Evolutionary conservation across 495 filamentous ascomycete species (phyloP).

Genomic region (Annulohypoxylon moriforme): DNA sequence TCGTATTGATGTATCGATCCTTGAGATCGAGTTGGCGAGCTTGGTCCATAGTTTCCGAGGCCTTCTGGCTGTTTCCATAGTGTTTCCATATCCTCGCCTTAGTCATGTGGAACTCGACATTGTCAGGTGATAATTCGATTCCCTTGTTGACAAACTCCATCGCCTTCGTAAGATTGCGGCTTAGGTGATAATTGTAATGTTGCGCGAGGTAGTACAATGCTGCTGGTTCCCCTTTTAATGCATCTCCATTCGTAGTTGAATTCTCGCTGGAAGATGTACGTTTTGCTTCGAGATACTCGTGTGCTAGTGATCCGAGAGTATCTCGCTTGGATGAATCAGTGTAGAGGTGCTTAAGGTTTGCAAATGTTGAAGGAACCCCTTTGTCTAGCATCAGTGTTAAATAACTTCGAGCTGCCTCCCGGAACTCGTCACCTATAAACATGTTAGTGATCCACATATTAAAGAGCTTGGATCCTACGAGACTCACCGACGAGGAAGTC

Average conservation of each 20-base stretch:
- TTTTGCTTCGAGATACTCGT: slow-evolving; percentile 75
- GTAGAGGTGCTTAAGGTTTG: slow-evolving; percentile 94
- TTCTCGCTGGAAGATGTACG: slow-evolving; percentile 56
- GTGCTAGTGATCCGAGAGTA: slow-evolving; percentile 77
- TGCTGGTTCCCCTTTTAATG: slow-evolving; percentile 76
- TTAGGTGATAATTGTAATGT: slow-evolving; percentile 93
- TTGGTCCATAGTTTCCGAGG: slow-evolving; percentile 87
- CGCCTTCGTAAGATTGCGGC: slow-evolving; percentile 84
- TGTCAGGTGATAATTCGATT: slow-evolving; percentile 77
- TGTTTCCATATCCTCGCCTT: slow-evolving; percentile 97
- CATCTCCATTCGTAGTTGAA: slow-evolving; percentile 61
- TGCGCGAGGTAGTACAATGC: slow-evolving; percentile 93
- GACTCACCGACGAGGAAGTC: slow-evolving; percentile 83
- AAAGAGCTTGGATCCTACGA: background rate
- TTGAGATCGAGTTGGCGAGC: slow-evolving; percentile 84
- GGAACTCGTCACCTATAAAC: slow-evolving; percentile 78
- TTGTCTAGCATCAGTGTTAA: slow-evolving; percentile 88
- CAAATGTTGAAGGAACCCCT: slow-evolving; percentile 96
- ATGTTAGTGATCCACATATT: slow-evolving; percentile 23
- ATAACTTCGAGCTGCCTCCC: slow-evolving; percentile 80
- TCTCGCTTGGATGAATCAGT: slow-evolving; percentile 78
- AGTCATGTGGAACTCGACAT: slow-evolving; percentile 94
- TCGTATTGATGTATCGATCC: slow-evolving; percentile 98
- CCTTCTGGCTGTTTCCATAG: slow-evolving; percentile 80
- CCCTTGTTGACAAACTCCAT: slow-evolving; percentile 85